Evolutionary conservation across 768 basidiomycete species (phyloP).

Genomic region (Auricularia sp.): DNA sequence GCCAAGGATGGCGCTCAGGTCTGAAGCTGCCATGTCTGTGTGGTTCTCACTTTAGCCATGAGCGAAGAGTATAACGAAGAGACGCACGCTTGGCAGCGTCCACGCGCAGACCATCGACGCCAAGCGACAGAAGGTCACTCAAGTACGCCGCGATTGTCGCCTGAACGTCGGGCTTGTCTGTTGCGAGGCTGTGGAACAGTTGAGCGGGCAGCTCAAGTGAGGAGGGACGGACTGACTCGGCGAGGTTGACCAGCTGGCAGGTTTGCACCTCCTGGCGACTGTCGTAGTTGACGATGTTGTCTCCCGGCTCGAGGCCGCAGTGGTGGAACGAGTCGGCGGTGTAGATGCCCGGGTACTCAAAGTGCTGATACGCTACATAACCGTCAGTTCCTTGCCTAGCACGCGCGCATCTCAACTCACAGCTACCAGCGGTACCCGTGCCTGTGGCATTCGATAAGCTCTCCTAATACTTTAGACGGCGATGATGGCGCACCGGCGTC

Average conservation of each 20-base stretch:
- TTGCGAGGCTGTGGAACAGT: constrained; percentile 29
- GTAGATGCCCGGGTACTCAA: constrained; percentile 15
- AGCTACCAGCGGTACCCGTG: neutral
- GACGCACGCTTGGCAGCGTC: constrained; percentile 50
- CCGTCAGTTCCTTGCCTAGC: neutral
- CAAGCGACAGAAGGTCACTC: constrained; percentile 51
- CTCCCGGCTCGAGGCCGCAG: constrained; percentile 42
- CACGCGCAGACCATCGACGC: constrained; percentile 49
- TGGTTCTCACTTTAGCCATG: no score
- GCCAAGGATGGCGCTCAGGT: constrained; percentile 43
- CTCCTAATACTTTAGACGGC: neutral
- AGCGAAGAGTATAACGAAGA: neutral
- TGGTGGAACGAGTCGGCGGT: constrained; percentile 45
- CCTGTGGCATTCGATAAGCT: neutral
- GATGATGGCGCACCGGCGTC: neutral
- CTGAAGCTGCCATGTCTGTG: constrained; percentile 43
- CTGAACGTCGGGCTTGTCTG: constrained; percentile 52
- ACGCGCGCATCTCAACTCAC: neutral
- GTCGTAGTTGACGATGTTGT: constrained; percentile 46
- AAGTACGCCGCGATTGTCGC: constrained; percentile 41
- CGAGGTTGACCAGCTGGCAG: constrained; percentile 40
- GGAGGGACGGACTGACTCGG: constrained; percentile 31
- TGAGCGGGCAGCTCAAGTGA: neutral
- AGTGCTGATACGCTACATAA: constrained; percentile 13
- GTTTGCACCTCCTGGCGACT: constrained; percentile 44